Percentiles rank a stretch among this genome's conserved stretches.
Evolutionary conservation across 495 filamentous ascomycete species (phyloP).

Genomic region (Parmelia sp.): DNA sequence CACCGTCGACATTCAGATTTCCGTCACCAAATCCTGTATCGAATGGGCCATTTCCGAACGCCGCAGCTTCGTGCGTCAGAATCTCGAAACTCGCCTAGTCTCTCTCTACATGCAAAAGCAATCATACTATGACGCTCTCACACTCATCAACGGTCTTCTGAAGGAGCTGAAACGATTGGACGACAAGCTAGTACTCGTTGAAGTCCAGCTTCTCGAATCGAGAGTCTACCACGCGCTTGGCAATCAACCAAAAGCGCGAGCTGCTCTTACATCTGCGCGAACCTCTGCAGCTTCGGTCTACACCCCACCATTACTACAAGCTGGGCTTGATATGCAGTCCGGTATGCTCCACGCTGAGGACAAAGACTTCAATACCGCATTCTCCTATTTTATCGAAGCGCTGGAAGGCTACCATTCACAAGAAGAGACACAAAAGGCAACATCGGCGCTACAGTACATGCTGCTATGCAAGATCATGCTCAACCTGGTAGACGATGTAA

Average conservation of each 20-base stretch:
- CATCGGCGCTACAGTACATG: conserved; percentile 97
- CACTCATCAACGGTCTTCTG: conserved; percentile 90
- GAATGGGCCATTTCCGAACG: conserved; percentile 95
- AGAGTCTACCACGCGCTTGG: conserved; percentile 95
- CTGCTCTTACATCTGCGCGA: conserved; percentile 86
- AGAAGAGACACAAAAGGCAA: conserved; percentile 77
- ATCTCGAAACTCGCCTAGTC: conserved; percentile 93
- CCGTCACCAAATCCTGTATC: conserved; percentile 95
- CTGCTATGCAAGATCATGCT: conserved; percentile 99
- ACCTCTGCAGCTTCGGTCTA: conserved; percentile 96
- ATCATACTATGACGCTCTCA: conserved; percentile 92
- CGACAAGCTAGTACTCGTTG: conserved; percentile 97
- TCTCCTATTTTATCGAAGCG: conserved; percentile 98
- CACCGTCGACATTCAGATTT: conserved; percentile 83
- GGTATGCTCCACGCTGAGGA: conserved; percentile 98
- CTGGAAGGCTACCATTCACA: conserved; percentile 93
- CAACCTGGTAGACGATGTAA: conserved; percentile 93
- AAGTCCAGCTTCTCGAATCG: conserved; percentile 95
- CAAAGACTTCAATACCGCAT: conserved; percentile 96
- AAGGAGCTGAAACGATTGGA: conserved; percentile 95
- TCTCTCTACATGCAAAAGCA: conserved; percentile 91
- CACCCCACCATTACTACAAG: conserved; percentile 90
- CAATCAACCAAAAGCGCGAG: conserved; percentile 92
- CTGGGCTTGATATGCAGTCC: conserved; percentile 96
- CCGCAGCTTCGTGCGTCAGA: conserved; percentile 91